These are phyloP conservation scores for Calonectria leucothoes DNA, from an alignment of 2,329 filamentous ascomycete species.

Conservation along the genomic window DNA sequence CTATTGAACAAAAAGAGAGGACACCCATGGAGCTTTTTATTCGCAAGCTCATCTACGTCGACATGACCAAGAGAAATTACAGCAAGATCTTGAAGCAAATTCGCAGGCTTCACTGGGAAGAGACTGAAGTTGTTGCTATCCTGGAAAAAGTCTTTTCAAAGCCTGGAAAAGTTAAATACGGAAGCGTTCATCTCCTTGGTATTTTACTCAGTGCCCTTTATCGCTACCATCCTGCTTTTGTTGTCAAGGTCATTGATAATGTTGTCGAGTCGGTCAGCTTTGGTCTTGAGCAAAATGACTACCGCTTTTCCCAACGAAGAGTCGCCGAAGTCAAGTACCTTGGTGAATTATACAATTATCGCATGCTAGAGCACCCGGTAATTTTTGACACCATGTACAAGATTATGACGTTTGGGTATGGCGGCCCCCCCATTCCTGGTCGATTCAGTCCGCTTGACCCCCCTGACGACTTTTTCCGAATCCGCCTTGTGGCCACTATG, in stretches of 20 bases:
- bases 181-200: constrained; percentile 92
- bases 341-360: constrained; percentile 96
- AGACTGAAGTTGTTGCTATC: constrained; percentile 82
- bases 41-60: constrained; percentile 90
- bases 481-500: constrained; percentile 88
- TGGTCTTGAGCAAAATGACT: constrained; percentile 95
- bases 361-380: constrained; percentile 93
- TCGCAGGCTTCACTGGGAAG: constrained; percentile 97
- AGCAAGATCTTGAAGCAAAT: constrained; percentile 95
- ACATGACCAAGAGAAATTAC: constrained; percentile 94
- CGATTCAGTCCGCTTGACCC: constrained; percentile 82
- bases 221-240: constrained; percentile 91
- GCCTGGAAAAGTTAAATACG: constrained; percentile 96
- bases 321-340: constrained; percentile 97
- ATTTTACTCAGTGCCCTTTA: constrained; percentile 90
- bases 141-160: constrained; percentile 95
- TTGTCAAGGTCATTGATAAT: constrained; percentile 91
- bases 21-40: constrained; percentile 94
- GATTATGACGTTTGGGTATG: constrained; percentile 92
- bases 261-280: constrained; percentile 88
- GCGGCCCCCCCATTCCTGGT: constrained; percentile 82
- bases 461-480: constrained; percentile 95
- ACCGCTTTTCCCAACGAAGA: constrained; percentile 95
- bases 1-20: constrained; percentile 96
- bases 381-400: constrained; percentile 97